Conservation (phyloP, 1,139 yeast genomes). For the Ogataea hybrid region DNA sequence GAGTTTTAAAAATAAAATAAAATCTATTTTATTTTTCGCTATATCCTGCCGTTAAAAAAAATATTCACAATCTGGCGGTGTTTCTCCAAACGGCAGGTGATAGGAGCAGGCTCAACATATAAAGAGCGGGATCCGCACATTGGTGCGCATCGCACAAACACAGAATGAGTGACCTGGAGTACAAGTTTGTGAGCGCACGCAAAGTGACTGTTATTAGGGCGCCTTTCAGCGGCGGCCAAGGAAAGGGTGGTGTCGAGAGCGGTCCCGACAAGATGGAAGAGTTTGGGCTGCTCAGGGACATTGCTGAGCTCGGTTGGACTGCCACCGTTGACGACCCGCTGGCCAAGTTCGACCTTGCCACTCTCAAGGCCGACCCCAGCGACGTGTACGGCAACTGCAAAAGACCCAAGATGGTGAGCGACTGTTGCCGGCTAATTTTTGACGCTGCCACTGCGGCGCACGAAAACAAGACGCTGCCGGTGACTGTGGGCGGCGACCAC, state of each 20-base stretch:
- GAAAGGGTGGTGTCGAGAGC: slow-evolving; percentile 86
- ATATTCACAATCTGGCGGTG: slow-evolving; percentile 3
- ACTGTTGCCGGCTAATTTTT: slow-evolving; percentile 64
- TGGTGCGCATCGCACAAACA: background rate
- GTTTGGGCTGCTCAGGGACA: slow-evolving; percentile 64
- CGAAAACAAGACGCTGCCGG: slow-evolving; percentile 57
- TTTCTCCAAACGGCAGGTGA: slow-evolving; percentile 6
- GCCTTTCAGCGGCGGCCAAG: slow-evolving; percentile 97
- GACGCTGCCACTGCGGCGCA: slow-evolving; percentile 56
- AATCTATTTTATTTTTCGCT: slow-evolving; percentile 1
- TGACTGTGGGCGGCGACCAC: slow-evolving; percentile 96
- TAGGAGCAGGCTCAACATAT: background rate
- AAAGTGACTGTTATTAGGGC: slow-evolving; percentile 70
- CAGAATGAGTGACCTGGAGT: slow-evolving; percentile 27
- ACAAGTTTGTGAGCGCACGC: slow-evolving; percentile 52
- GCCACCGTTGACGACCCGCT: slow-evolving; percentile 59
- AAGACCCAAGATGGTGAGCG: slow-evolving; percentile 75
- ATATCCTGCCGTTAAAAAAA: slow-evolving; percentile 7
- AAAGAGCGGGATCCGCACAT: slow-evolving; percentile 1
- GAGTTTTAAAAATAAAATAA: slow-evolving; percentile 17
- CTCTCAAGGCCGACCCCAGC: slow-evolving; percentile 39
- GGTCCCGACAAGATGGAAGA: slow-evolving; percentile 84
- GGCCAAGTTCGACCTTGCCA: slow-evolving; percentile 43
- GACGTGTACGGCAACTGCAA: slow-evolving; percentile 60
- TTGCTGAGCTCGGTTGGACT: slow-evolving; percentile 72